Evolutionary conservation across 139 green algal genomes (phyloP), one percentile per base, ranked within the genome.

Genomic region (Chlorella sp.): DNA sequence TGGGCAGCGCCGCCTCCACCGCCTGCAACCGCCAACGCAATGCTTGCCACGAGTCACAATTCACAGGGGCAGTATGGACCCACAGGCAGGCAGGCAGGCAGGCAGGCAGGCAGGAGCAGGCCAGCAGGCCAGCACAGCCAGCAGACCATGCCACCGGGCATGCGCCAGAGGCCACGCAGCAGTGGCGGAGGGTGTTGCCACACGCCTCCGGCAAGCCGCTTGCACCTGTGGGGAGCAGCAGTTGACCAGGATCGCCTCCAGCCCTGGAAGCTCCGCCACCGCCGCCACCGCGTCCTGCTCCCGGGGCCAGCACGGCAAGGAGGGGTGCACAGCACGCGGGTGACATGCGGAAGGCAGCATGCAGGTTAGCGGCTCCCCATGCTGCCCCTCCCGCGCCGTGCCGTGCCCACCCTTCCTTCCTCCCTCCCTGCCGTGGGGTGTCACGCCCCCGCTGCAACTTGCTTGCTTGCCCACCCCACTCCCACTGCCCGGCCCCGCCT

Each of bases 221-320:
- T 34, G 0, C 28, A n/a, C 78, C 78, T 81, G 53, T 0, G 81
- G 88, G 48, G 12, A 34, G 75, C 86, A 90, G 86, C 91, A 93
- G 77, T 93, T 93, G 78, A 94, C 77, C 48, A 96, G 92, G n/a
- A 93, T 68, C 12, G 93, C 91, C 64, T 91, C 86, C 32, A 96
- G 24, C 5, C 92, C 91, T 39, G 92, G 90, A 7, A 92, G 86
- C n/a, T 91, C 80, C 0, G 89, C 88, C 34, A 81, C 77, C 12
- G 90, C 88, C 0, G 91, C 89, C 64, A 94, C 66, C 0, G 90
- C 91, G 22, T 89, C 83, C 81, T 84, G 81, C 79, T 40, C 26
- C 40, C 36, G 12, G 18, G 24, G 24, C 30, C 21, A 86, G 79
- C 32, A 19, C 3, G 39, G 21, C 24, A 64, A 16, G 24, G 60